Evolutionary conservation across 495 filamentous ascomycete species (phyloP).

Genomic region (Penicillium verhagenii): DNA sequence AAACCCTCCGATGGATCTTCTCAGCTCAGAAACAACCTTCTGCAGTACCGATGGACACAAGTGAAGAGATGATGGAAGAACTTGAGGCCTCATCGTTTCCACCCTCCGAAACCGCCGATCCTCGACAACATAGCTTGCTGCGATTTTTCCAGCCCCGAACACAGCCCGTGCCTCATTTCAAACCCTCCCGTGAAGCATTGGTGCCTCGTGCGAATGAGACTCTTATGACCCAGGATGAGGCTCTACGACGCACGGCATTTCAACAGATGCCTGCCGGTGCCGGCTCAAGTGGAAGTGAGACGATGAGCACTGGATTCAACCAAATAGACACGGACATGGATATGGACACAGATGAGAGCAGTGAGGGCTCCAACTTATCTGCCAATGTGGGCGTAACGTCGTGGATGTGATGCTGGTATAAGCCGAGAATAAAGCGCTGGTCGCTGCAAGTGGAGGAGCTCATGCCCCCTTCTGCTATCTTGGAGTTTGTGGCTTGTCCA

Average conservation of each 20-base stretch:
- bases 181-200: conserved; percentile 28
- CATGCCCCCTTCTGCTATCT: neutral
- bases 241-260: conserved; percentile 21
- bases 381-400: conserved; percentile 14
- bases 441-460: neutral
- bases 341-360: conserved; percentile 49
- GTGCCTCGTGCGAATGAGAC: conserved; percentile 28
- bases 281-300: conserved; percentile 22
- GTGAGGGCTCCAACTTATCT: conserved; percentile 18
- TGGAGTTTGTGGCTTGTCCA: neutral
- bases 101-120: conserved; percentile 34
- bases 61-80: conserved; percentile 30
- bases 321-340: conserved; percentile 42
- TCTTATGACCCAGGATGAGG: conserved; percentile 13
- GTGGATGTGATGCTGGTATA: conserved; percentile 24
- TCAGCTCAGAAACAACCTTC: conserved; percentile 34
- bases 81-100: conserved; percentile 13
- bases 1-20: conserved; percentile 49
- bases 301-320: conserved; percentile 24
- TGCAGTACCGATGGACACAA: conserved; percentile 13
- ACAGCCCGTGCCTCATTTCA: conserved; percentile 23
- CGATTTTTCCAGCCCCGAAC: conserved; percentile 42
- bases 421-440: neutral
- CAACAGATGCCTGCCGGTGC: conserved; percentile 15
- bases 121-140: conserved; percentile 45